Conservation (phyloP, 805 yeast genomes). For the Starmerella sirachaensis region DNA sequence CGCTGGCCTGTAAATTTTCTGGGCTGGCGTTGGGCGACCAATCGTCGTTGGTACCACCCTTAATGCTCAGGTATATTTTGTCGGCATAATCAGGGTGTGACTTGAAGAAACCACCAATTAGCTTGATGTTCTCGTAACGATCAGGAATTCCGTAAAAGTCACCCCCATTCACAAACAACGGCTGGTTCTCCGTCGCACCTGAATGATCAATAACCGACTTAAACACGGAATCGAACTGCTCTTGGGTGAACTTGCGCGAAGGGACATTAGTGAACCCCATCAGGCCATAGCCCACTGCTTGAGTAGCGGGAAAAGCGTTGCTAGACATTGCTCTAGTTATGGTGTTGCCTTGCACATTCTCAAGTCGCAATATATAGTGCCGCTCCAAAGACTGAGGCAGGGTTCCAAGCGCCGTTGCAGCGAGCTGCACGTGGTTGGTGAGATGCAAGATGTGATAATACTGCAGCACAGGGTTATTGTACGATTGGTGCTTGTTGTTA, state of each 20-base stretch:
- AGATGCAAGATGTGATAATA: too few relatives aligned
- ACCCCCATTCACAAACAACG: constrained; percentile 55
- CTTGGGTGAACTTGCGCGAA: constrained; percentile 39
- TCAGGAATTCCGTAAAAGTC: constrained; percentile 59
- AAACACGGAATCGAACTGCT: constrained; percentile 43
- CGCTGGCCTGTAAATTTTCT: constrained; percentile 37
- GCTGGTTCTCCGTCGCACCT: constrained; percentile 27
- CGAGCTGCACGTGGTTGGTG: too few relatives aligned
- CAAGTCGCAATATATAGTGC: too few relatives aligned
- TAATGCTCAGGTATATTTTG: constrained; percentile 50
- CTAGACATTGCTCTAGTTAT: neutral
- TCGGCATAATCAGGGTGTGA: constrained; percentile 44
- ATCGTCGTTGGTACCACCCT: constrained; percentile 44
- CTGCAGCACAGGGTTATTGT: too few relatives aligned
- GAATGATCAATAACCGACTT: constrained; percentile 36
- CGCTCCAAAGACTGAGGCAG: too few relatives aligned
- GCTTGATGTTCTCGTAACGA: constrained; percentile 40
- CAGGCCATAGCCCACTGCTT: constrained; percentile 54
- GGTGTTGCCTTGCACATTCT: neutral
- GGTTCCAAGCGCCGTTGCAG: too few relatives aligned
- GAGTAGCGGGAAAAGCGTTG: neutral
- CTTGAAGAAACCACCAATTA: constrained; percentile 46
- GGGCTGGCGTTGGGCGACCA: constrained; percentile 40
- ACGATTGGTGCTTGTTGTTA: too few relatives aligned
- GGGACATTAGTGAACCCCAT: constrained; percentile 72